phyloP scores from a whole-genome alignment of 106 monocot species.

The Ottelia alismoides region DNA sequence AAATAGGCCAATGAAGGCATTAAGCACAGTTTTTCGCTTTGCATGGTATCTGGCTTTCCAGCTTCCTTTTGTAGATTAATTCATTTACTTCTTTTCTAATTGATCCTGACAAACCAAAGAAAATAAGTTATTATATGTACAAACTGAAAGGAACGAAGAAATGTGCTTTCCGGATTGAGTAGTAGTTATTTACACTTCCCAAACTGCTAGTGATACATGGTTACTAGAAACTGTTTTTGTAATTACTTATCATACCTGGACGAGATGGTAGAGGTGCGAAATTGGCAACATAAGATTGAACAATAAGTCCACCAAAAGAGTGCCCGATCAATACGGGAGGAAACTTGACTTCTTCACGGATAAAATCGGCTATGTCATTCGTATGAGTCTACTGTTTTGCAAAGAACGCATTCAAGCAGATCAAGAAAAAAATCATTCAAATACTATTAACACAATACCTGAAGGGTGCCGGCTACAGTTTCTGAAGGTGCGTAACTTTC shows the following conservation, averaged over 20 bases:
- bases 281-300: constrained; percentile 44
- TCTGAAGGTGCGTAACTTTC: constrained; percentile 56
- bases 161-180: too few species aligned
- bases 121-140: too few species aligned
- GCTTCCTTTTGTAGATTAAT: too few species aligned
- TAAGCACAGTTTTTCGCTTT: too few species aligned
- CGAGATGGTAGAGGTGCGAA: constrained; percentile 9
- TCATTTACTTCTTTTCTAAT: too few species aligned
- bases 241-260: constrained; percentile 24
- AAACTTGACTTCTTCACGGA: constrained; percentile 32
- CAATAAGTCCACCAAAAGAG: constrained; percentile 79
- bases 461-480: constrained; percentile 49
- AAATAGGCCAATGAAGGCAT: too few species aligned
- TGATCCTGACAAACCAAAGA: too few species aligned
- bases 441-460: constrained; percentile 23
- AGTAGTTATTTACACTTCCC: too few species aligned
- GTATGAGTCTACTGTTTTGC: constrained; percentile 65
- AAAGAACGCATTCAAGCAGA: background rate
- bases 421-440: background rate
- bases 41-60: too few species aligned
- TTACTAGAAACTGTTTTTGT: too few species aligned
- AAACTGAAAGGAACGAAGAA: too few species aligned
- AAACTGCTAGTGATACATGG: too few species aligned
- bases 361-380: constrained; percentile 63
- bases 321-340: constrained; percentile 63